Evolutionary conservation across 2,329 filamentous ascomycete species (phyloP), one percentile per base, ranked within the genome.

Genomic region (Pseudogymnoascus sp.): DNA sequence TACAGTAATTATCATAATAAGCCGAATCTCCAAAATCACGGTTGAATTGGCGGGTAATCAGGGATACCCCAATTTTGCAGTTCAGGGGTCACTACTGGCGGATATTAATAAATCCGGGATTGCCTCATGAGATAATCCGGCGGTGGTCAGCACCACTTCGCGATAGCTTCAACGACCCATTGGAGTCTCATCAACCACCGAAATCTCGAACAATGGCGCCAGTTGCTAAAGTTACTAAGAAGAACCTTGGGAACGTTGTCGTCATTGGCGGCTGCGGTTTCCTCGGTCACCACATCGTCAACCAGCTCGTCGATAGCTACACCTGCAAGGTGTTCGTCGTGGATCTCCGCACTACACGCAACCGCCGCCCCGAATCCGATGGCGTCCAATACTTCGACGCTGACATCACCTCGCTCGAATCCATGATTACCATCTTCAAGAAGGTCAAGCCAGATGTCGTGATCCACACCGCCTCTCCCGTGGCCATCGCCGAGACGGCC

Each of bases 211-310:
- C 51, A 57, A 57, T 57, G 51, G 51, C 29, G 29, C 51, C 51
- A 16, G 51, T 57, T 36, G 8, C 51, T 34, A 57, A 57, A 57
- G 51, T 57, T 11, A 31, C 26, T 12, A 71, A 69, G 39, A 66
- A 67, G 8, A 34, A 67, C 4, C 79, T 92, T 61, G 89, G 89
- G 73, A 85, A 82, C 68, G 88, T 92, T 71, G 81, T 93, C 69
- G 86, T 95, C 69, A 86, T 93, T 69, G 90, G 90, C 71, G 90
- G 90, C 73, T 93, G 90, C 74, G 90, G 90, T 68, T 93, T 95
- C 77, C 82, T 95, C 14, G 90, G 90, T 73, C 87, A 90, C 77
- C 89, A 93, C 77, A 87, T 93, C 69, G 87, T 93, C 73, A 84
- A 87, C 75, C 82, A 90, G 72, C 81, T 91, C 64, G 80, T 90